Conservation (phyloP, 2,329 filamentous ascomycete species). For the Pseudocercospora fijiensis region DNA sequence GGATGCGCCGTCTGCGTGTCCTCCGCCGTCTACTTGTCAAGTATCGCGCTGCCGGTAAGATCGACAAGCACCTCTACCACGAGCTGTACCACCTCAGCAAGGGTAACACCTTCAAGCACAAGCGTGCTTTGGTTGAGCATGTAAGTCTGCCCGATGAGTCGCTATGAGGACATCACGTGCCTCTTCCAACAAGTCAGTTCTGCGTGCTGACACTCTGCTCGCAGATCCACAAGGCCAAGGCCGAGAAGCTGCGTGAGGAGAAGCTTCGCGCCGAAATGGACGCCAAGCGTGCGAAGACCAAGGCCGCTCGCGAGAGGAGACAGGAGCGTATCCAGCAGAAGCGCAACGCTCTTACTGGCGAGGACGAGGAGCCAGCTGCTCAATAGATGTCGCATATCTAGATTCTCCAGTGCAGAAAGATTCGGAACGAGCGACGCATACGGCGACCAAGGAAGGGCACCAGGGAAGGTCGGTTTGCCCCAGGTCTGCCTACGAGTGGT, state of each 20-base stretch:
- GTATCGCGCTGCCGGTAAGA: slow-evolving; percentile 99
- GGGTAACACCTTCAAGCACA: slow-evolving; percentile 99
- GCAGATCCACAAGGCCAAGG: slow-evolving; percentile 99
- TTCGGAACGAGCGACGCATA: slow-evolving; percentile 25
- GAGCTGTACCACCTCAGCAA: slow-evolving; percentile 99
- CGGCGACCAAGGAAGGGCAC: slow-evolving; percentile 29
- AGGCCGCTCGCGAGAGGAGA: slow-evolving; percentile 99
- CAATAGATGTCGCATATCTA: slow-evolving; percentile 20
- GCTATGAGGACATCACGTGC: slow-evolving; percentile 41
- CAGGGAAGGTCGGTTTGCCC: slow-evolving; percentile 20
- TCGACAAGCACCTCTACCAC: slow-evolving; percentile 99
- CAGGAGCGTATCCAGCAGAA: slow-evolving; percentile 87
- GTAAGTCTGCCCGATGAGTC: slow-evolving; percentile 62
- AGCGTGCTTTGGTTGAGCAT: slow-evolving; percentile 99
- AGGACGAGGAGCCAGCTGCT: slow-evolving; percentile 50
- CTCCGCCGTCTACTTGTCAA: slow-evolving; percentile 98
- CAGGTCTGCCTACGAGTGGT: slow-evolving; percentile 27
- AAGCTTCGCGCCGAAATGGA: slow-evolving; percentile 99
- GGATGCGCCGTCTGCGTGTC: slow-evolving; percentile 99
- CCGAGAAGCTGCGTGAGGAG: slow-evolving; percentile 96
- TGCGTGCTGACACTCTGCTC: slow-evolving; percentile 25
- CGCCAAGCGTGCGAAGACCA: slow-evolving; percentile 99
- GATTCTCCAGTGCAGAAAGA: slow-evolving; percentile 18
- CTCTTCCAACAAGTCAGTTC: slow-evolving; percentile 10
- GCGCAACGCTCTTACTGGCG: slow-evolving; percentile 79